phyloP scores from a whole-genome alignment of 352 stramenopile genomes.

The Phytophthora citricola region DNA sequence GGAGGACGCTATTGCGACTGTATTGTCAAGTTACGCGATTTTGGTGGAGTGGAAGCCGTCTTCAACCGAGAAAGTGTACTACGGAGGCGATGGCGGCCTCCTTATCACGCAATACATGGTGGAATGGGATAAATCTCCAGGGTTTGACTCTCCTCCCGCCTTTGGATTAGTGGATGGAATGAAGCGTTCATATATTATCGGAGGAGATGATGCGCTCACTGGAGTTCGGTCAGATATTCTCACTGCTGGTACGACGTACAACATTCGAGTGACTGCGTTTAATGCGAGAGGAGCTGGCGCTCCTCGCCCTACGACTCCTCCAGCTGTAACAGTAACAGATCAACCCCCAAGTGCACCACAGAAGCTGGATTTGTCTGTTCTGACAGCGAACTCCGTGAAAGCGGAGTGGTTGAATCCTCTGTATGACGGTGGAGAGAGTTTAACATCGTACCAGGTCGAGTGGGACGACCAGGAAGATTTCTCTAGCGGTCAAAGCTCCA shows the following conservation, averaged over 20 bases:
- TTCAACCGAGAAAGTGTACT: slow-evolving; percentile 83
- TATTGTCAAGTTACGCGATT: slow-evolving; percentile 92
- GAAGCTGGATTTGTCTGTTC: slow-evolving; percentile 59
- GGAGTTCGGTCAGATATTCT: slow-evolving; percentile 89
- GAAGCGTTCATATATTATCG: slow-evolving; percentile 86
- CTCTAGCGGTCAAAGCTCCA: slow-evolving; percentile 70
- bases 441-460: slow-evolving; percentile 78
- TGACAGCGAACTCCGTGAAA: slow-evolving; percentile 78
- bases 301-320: slow-evolving; percentile 45
- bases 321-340: slow-evolving; percentile 59
- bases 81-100: slow-evolving; percentile 91
- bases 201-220: slow-evolving; percentile 93
- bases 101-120: slow-evolving; percentile 96
- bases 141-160: slow-evolving; percentile 91
- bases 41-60: slow-evolving; percentile 92
- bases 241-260: slow-evolving; percentile 78
- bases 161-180: slow-evolving; percentile 65
- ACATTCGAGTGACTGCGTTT: slow-evolving; percentile 78
- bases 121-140: slow-evolving; percentile 92
- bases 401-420: slow-evolving; percentile 89
- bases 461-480: slow-evolving; percentile 88
- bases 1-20: slow-evolving; percentile 63
- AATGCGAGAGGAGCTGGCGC: slow-evolving; percentile 78
- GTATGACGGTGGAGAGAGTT: slow-evolving; percentile 91
- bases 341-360: slow-evolving; percentile 67